Conservation (phyloP, 208 protist genomes). For the Leishmania major region DNA sequence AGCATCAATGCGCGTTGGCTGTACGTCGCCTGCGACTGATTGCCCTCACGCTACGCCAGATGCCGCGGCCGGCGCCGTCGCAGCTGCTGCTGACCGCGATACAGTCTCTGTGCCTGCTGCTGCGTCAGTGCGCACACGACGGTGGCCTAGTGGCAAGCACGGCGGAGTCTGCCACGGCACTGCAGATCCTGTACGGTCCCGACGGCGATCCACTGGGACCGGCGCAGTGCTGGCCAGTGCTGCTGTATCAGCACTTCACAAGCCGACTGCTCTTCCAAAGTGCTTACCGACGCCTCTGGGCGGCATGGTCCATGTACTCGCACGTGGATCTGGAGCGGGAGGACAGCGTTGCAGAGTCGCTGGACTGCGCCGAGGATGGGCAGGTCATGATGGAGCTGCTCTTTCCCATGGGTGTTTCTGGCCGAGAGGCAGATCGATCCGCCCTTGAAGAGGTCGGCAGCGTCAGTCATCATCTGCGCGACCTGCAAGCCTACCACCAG, state of each 20-base stretch:
- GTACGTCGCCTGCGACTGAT: constrained; percentile 27
- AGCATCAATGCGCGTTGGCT: constrained; percentile 26
- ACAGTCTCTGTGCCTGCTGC: constrained; percentile 22
- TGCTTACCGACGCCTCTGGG: constrained; percentile 43
- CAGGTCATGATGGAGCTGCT: constrained; percentile 27
- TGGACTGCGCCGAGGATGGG: constrained; percentile 36
- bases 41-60: constrained; percentile 14
- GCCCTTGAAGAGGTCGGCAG: background rate
- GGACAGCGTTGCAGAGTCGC: constrained; percentile 38
- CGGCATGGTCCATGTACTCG: constrained; percentile 67
- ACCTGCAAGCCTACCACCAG: constrained; percentile 45
- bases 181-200: constrained; percentile 10
- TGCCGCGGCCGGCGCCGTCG: constrained; percentile 29
- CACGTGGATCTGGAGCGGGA: constrained; percentile 36
- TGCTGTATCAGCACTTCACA: constrained; percentile 54
- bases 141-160: constrained; percentile 4
- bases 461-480: constrained; percentile 10
- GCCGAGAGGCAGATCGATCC: background rate
- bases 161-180: background rate
- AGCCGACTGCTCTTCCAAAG: constrained; percentile 43
- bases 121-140: constrained; percentile 23
- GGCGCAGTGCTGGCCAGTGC: constrained; percentile 31
- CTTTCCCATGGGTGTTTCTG: constrained; percentile 1
- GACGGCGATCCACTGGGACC: constrained; percentile 18
- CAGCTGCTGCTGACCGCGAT: constrained; percentile 25